A percentile compares a stretch with the other conserved stretches of the same genome.
Evolutionary conservation across 768 basidiomycete genomes (phyloP).

Genomic region (Pholiota microspora): DNA sequence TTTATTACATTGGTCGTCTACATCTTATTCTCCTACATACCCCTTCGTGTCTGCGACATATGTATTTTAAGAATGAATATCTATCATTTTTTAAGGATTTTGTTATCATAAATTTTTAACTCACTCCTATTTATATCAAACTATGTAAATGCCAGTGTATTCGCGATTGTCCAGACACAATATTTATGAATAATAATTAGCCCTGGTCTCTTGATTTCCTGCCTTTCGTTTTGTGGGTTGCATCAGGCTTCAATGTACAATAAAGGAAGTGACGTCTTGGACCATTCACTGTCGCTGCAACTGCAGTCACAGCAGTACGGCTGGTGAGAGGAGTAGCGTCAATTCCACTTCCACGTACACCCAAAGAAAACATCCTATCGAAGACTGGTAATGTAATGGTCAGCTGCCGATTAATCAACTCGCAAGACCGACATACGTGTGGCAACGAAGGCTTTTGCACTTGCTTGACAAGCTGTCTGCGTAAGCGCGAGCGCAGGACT

Average conservation of each 20-base stretch:
- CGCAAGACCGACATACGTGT: slow-evolving; percentile 52
- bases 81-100: slow-evolving; percentile 1
- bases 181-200: background rate
- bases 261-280: slow-evolving; percentile 85
- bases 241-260: slow-evolving; percentile 70
- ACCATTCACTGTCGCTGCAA: slow-evolving; percentile 60
- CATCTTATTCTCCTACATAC: slow-evolving; percentile 6
- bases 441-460: slow-evolving; percentile 86
- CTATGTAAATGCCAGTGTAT: slow-evolving; percentile 2
- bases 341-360: slow-evolving; percentile 73
- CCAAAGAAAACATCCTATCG: slow-evolving; percentile 87
- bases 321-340: slow-evolving; percentile 60
- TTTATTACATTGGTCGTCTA: slow-evolving; percentile 5
- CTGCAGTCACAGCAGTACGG: slow-evolving; percentile 64
- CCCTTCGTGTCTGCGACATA: slow-evolving; percentile 8
- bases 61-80: slow-evolving; percentile 10
- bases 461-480: slow-evolving; percentile 85
- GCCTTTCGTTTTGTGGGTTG: slow-evolving; percentile 37
- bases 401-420: background rate
- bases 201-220: slow-evolving; percentile 25
- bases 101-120: background rate
- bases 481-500: slow-evolving; percentile 85
- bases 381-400: slow-evolving; percentile 51
- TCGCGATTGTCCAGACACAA: background rate
- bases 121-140: background rate